Percentiles rank a stretch among this genome's conserved stretches.
These are phyloP conservation scores for Scheffersomyces amazonensis DNA, from an alignment of 805 yeast species.

Conservation along the genomic window DNA sequence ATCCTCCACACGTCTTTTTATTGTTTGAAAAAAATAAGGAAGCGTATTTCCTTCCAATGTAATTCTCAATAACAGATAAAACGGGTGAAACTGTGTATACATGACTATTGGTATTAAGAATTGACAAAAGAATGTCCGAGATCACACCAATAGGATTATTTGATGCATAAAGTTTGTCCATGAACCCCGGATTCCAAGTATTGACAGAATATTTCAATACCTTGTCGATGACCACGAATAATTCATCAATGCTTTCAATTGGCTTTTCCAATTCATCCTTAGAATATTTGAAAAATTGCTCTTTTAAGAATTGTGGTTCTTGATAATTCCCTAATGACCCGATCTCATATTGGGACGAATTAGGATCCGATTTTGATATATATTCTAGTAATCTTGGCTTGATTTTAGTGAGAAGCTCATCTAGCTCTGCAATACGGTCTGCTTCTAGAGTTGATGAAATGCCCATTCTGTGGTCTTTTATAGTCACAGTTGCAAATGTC, in stretches of 20 bases:
- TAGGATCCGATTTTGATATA: constrained; percentile 45
- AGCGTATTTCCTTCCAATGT: constrained; percentile 67
- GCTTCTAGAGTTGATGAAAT: constrained; percentile 38
- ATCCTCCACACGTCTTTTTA: constrained; percentile 64
- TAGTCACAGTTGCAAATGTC: too few relatives aligned
- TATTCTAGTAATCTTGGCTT: constrained; percentile 52
- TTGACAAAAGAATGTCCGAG: constrained; percentile 63
- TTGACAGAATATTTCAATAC: constrained; percentile 68
- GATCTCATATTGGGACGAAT: constrained; percentile 23
- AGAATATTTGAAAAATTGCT: constrained; percentile 26
- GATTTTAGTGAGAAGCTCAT: constrained; percentile 48
- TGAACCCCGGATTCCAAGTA: constrained; percentile 84
- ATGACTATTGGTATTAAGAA: constrained; percentile 80
- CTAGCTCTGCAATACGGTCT: constrained; percentile 56
- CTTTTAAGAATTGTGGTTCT: constrained; percentile 47
- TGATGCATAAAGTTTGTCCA: constrained; percentile 83
- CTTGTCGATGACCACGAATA: constrained; percentile 49
- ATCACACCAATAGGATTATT: constrained; percentile 82
- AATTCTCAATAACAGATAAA: constrained; percentile 69
- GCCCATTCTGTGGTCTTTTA: too few relatives aligned
- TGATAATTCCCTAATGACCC: constrained; percentile 51
- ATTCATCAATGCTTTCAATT: constrained; percentile 33
- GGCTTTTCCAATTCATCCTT: constrained; percentile 23
- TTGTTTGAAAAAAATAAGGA: constrained; percentile 46
- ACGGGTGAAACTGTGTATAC: constrained; percentile 85